These are phyloP conservation scores for Pseudocohnilembus persalinus DNA, from an alignment of 169 alveolate genomes.

Conservation along the genomic window DNA sequence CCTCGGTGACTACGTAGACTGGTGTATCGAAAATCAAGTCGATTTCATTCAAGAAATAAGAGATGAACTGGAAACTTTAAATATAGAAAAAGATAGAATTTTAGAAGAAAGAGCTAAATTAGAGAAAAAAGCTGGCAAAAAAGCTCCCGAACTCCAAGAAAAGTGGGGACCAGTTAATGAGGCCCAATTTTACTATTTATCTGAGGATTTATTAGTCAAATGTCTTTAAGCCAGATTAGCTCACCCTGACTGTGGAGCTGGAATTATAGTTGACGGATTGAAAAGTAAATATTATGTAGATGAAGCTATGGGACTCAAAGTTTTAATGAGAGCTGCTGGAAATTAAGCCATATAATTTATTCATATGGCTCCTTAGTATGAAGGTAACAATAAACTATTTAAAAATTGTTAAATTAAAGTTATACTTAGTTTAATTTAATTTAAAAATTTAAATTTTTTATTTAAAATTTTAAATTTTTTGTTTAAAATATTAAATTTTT, in stretches of 20 bases:
- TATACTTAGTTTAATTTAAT: too few relatives aligned
- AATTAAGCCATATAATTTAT: slow-evolving; percentile 64
- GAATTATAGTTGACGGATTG: slow-evolving; percentile 86
- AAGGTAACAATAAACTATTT: too few relatives aligned
- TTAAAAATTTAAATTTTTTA: too few relatives aligned
- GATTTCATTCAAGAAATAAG: slow-evolving; percentile 67
- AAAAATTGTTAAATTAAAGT: too few relatives aligned
- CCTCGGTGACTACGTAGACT: slow-evolving; percentile 63
- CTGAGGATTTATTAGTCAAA: slow-evolving; percentile 70
- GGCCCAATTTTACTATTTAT: slow-evolving; percentile 61
- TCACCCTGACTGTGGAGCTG: slow-evolving; percentile 86
- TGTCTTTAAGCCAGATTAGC: slow-evolving; percentile 65
- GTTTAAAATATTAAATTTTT: too few relatives aligned
- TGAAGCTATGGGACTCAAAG: slow-evolving; percentile 60
- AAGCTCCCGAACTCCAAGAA: slow-evolving; percentile 63
- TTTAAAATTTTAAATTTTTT: too few relatives aligned
- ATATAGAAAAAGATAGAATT: slow-evolving; percentile 68
- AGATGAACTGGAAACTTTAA: slow-evolving; percentile 64
- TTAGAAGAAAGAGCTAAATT: slow-evolving; percentile 38
- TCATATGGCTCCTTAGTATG: slow-evolving; percentile 59
- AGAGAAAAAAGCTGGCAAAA: slow-evolving; percentile 62
- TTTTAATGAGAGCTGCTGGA: slow-evolving; percentile 67
- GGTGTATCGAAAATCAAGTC: slow-evolving; percentile 70
- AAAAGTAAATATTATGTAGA: slow-evolving; percentile 66
- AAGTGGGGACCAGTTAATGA: slow-evolving; percentile 63